These are phyloP conservation scores for Cercis canadensis DNA, from an alignment of 306 rosid genomes.

Conservation along the genomic window DNA sequence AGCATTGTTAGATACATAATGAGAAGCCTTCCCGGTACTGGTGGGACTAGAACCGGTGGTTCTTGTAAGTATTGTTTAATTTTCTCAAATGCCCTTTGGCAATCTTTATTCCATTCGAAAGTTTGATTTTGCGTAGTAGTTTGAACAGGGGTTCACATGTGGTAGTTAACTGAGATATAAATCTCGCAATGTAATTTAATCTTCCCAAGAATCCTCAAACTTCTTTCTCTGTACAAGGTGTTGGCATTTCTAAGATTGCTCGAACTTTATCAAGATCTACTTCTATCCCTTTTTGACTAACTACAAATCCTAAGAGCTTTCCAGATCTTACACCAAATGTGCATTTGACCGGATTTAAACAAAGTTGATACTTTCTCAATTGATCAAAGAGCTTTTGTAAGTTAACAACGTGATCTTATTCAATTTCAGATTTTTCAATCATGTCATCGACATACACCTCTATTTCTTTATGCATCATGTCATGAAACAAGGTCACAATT, in stretches of 20 bases:
- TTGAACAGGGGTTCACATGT: no score
- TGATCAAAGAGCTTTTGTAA: background rate
- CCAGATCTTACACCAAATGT: background rate
- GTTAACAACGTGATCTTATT: background rate
- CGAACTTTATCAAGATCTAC: background rate
- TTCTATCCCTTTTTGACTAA: background rate
- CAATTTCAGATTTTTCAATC: background rate
- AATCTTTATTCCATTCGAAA: no score
- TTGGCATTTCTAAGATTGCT: background rate
- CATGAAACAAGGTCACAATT: background rate
- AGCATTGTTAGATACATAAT: no score
- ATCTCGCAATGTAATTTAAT: background rate
- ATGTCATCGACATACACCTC: background rate
- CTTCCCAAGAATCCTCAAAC: background rate
- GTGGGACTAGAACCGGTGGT: no score
- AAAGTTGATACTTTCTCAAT: background rate
- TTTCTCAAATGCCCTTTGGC: no score
- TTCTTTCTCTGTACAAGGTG: no score
- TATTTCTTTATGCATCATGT: background rate
- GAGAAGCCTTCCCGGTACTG: no score
- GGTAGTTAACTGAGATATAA: background rate
- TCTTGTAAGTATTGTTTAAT: no score
- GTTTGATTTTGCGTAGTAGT: no score
- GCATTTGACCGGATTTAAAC: background rate
- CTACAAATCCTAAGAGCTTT: background rate